These are phyloP conservation scores for Chalciporus sphaerocephalus DNA, from an alignment of 768 basidiomycete genomes.

Conservation along the genomic window DNA sequence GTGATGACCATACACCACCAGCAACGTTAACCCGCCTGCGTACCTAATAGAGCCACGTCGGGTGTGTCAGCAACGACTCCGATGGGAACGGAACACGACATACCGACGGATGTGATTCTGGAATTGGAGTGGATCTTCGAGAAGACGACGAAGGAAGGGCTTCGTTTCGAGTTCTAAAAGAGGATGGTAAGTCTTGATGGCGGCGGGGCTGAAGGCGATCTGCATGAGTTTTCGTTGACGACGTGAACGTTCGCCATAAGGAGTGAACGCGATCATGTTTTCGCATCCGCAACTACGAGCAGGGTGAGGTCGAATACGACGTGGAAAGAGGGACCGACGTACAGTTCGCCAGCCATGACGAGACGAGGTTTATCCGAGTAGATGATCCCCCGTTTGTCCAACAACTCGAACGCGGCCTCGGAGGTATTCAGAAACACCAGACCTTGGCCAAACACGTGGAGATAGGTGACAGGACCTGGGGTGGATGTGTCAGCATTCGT, in stretches of 20 bases:
- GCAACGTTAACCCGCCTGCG: constrained; percentile 50
- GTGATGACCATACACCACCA: constrained; percentile 61
- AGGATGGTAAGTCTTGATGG: constrained; percentile 54
- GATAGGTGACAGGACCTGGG: constrained; percentile 55
- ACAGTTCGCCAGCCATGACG: constrained; percentile 70
- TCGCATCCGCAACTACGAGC: constrained; percentile 51
- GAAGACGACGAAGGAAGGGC: constrained; percentile 51
- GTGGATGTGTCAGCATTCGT: no score
- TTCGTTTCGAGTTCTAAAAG: constrained; percentile 54
- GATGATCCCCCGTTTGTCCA: constrained; percentile 66
- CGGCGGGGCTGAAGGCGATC: constrained; percentile 51
- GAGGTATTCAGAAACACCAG: constrained; percentile 65
- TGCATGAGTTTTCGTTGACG: constrained; percentile 67
- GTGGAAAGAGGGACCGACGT: constrained; percentile 25
- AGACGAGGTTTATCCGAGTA: constrained; percentile 72
- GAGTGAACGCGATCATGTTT: constrained; percentile 68
- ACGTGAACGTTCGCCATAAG: constrained; percentile 57
- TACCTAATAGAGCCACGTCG: constrained; percentile 35
- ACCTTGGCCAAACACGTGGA: constrained; percentile 62
- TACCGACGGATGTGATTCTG: constrained; percentile 35
- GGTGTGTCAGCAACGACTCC: constrained; percentile 3
- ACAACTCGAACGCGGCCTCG: constrained; percentile 54
- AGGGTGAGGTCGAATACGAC: constrained; percentile 1
- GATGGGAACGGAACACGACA: not conserved
- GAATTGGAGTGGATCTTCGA: constrained; percentile 38